phyloP scores from a whole-genome alignment of 1,284 basidiomycete species.

The Schizophyllum amplum region DNA sequence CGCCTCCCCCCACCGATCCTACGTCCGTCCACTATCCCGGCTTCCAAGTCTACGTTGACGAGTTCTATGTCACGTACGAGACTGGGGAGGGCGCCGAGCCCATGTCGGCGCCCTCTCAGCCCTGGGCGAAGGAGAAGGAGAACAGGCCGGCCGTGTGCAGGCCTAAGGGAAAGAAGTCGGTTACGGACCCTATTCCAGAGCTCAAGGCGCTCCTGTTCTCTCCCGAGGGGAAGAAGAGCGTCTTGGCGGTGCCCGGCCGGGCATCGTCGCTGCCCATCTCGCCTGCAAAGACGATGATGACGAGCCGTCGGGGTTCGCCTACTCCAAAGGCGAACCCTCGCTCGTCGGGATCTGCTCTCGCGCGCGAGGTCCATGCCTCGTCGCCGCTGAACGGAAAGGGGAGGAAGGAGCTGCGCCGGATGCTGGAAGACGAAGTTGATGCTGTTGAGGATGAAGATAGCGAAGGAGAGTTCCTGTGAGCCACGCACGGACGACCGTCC shows the following conservation, averaged over 20 bases:
- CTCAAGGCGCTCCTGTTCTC: neutral
- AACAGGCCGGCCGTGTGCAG: neutral
- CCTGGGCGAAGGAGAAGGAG: conserved; percentile 8
- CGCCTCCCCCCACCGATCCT: conserved; percentile 39
- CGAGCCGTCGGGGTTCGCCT: neutral
- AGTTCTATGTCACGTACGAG: conserved; percentile 24
- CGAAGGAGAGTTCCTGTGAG: neutral
- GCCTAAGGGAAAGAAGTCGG: neutral
- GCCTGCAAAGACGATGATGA: neutral
- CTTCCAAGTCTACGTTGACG: conserved; percentile 54
- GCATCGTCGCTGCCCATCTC: neutral
- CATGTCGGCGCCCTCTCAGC: conserved; percentile 8
- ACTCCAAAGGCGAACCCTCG: neutral
- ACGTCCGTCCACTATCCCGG: conserved; percentile 68
- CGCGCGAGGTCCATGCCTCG: neutral
- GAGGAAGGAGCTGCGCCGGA: neutral
- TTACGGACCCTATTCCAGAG: neutral
- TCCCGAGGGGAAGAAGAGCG: neutral
- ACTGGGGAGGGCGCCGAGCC: neutral
- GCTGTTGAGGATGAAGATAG: neutral
- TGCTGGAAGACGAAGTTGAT: neutral
- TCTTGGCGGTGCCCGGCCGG: neutral
- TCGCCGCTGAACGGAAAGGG: neutral
- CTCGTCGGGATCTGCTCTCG: neutral
- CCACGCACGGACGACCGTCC: no score